Conservation (phyloP, 495 filamentous ascomycete species). For the Umbilicaria muhlenbergii region DNA sequence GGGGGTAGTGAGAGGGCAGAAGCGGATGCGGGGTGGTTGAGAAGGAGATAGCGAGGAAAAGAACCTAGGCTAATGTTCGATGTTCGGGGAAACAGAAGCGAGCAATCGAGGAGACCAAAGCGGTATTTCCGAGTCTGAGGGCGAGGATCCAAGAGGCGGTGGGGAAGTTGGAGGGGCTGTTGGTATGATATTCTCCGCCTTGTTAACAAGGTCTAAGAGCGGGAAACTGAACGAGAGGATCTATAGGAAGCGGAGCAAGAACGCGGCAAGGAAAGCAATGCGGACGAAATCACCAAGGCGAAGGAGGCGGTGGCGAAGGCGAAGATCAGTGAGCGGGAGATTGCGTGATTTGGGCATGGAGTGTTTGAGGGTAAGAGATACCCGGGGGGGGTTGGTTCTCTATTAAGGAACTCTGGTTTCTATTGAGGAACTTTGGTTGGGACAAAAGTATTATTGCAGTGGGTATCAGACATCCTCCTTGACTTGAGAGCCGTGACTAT, state of each 20-base stretch:
- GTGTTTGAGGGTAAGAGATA: not conserved
- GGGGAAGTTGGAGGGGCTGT: slow-evolving; percentile 45
- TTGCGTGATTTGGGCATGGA: not conserved
- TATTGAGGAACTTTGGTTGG: too few species aligned
- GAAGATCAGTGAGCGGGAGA: slow-evolving; percentile 17
- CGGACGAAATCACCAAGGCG: slow-evolving; percentile 36
- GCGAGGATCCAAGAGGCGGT: slow-evolving; percentile 51
- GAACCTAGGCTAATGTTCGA: too few species aligned
- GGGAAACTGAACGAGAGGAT: not conserved
- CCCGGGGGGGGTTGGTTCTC: not conserved
- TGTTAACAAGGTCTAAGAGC: not conserved
- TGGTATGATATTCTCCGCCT: slow-evolving; percentile 30
- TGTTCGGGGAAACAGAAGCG: slow-evolving; percentile 38
- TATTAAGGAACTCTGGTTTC: not conserved
- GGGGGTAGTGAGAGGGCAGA: not conserved
- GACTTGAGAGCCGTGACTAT: too few species aligned
- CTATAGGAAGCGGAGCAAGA: not conserved
- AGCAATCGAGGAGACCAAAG: slow-evolving; percentile 69
- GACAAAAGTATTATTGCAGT: too few species aligned
- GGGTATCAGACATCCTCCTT: too few species aligned
- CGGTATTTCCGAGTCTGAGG: slow-evolving; percentile 53
- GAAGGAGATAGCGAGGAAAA: not conserved
- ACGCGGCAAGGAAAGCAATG: slow-evolving; percentile 27
- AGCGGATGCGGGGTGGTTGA: not conserved
- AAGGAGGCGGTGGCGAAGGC: slow-evolving; percentile 48